phyloP scores from a whole-genome alignment of 306 rosid species.

The Cucurbita argyrosperma region DNA sequence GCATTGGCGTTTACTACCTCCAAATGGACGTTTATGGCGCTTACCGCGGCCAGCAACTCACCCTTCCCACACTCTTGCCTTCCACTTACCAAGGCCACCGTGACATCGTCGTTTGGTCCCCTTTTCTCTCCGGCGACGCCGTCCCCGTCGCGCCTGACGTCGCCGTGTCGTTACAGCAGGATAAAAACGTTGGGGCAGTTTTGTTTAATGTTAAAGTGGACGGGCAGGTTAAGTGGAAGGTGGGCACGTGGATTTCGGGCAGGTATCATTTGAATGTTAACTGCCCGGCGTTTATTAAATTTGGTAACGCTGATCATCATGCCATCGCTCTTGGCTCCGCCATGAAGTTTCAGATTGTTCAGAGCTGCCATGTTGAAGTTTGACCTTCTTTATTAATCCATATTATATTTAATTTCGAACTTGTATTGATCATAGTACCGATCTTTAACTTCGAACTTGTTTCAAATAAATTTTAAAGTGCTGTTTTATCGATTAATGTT shows the following conservation, averaged over 20 bases:
- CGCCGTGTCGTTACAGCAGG: slow-evolving; percentile 24
- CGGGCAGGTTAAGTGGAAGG: slow-evolving; percentile 68
- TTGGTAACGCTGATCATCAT: slow-evolving; percentile 6
- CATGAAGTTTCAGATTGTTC: slow-evolving; percentile 40
- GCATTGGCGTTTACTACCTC: slow-evolving; percentile 44
- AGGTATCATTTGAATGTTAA: slow-evolving; percentile 35
- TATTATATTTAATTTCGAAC: no score
- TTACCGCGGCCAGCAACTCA: slow-evolving; percentile 55
- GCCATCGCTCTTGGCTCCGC: slow-evolving; percentile 16
- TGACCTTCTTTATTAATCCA: background rate
- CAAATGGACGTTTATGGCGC: slow-evolving; percentile 24
- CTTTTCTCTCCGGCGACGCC: slow-evolving; percentile 26
- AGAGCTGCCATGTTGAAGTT: slow-evolving; percentile 53
- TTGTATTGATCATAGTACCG: no score
- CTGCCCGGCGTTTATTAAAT: slow-evolving; percentile 59
- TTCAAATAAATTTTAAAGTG: no score
- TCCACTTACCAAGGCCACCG: slow-evolving; percentile 47
- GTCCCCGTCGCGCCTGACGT: slow-evolving; percentile 45
- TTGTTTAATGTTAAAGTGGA: slow-evolving; percentile 33
- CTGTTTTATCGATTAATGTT: no score
- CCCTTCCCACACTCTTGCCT: slow-evolving; percentile 30
- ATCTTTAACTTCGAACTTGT: no score
- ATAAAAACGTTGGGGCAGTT: slow-evolving; percentile 23
- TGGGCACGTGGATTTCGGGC: slow-evolving; percentile 57
- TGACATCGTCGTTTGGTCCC: slow-evolving; percentile 61